Base-by-base conservation (phyloP, 495 filamentous ascomycete species). In the Penicilliopsis zonata region DNA sequence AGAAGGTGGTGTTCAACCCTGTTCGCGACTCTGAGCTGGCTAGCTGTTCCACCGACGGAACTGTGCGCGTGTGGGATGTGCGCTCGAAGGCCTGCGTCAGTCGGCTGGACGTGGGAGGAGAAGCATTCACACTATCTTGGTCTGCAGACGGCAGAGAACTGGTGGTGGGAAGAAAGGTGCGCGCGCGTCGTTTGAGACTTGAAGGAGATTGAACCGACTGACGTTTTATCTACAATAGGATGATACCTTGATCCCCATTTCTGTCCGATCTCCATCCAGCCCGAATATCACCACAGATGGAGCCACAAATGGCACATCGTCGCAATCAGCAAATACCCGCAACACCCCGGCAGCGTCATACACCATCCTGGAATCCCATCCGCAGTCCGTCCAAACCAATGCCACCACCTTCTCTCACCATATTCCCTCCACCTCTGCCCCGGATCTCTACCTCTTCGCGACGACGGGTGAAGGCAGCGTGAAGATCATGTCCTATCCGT, bases 41-140 rank as follows among this genome's bases (percentile, higher is more conserved):
- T 24, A 94, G 84, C 43, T 76, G 85, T 40, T 82, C 82, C 14
- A 70, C 65, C 8, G 90, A 96, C 53, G 87, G 87, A 1, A 78
- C 80, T 10, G 80, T 93, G 37, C 75, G 80, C 38, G 76, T 98
- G 41, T 98, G 90, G 90, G 92, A 98, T 50, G 84, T 93, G 12
- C 70, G 86, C 40, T 82, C 72, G 14, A 88, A 85, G 53, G 69
- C 58, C 3, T 83, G 80, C 33, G 70, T 83, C 21, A 86, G 83
- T 43, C 80, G 81, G 37, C 63, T 87, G 2, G 83, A 82, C 50
- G 72, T 82, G n/a, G 76, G 78, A 19, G 85, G 84, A 5, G 79
- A 82, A 49, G 81, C 84, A 6, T 82, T 92, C 38, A 82, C 76
- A 9, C 62, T 94, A 33, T 80, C 78, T 4, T 98, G 90, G 86